Base-by-base conservation (phyloP, 345 rosid species). In the Sonneratia caseolaris region DNA sequence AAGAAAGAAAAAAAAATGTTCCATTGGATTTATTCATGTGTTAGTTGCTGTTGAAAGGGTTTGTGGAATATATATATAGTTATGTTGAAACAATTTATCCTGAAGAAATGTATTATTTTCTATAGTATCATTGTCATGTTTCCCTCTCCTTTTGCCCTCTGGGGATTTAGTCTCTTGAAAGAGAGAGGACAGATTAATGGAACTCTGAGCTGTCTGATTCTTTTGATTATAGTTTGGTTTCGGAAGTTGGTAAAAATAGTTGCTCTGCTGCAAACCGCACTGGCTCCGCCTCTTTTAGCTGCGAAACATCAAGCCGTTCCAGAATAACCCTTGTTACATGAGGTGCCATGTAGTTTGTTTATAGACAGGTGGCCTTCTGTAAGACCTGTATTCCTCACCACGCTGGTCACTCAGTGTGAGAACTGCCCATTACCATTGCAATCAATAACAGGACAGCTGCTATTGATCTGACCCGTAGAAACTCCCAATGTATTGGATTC, bases 1-100 rank as follows among this genome's bases (percentile, higher is more conserved):
- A 10, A 27, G 27, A 27, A 62, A 27, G 14, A 32, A 62, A 35
- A 35, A 13, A 35, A 62, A 53, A 53, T 0, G 37, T 81, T 82
- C 82, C 86, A 87, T 87, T 87, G 84, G 86, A 81, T 85, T 87
- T 82, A 85, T 85, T 87, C 88, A 70, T 83, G 83, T 84, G 82
- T 71, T 83, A 76, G 80, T 62, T 62, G 22, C 32, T 62, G 27
- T 62, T 13, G 0, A 3, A 11, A 35, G 66, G 66, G 66, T 7
- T 42, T 35, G 66, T 62, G 66, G 37, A 13, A 57, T 57, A 57
- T 62, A 57, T 62, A 62, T 62, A 35, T 62, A 35, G 38, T 35
- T 62, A 59, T 62, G 66, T 27, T 62, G 66, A 62, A 62, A 27
- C 66, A 62, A 62, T 62, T n/a, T 62, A 62, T 35, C 37, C 19